Base-by-base conservation (phyloP, 225 moss, liverwort and hornwort genomes). In the Marchantia paleacea region DNA sequence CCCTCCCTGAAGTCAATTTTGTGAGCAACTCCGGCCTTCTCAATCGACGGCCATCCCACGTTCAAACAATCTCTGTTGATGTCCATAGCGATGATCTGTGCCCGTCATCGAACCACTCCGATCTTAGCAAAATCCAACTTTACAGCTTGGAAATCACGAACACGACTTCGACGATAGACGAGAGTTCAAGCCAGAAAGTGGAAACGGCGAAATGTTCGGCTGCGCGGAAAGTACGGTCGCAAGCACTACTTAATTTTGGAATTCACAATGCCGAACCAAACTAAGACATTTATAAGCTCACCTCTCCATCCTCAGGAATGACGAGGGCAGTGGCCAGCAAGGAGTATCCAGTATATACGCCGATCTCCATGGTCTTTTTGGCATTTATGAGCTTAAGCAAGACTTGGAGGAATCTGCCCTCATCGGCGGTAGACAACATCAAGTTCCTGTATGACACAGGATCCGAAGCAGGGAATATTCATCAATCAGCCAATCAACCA, bases 341-440 rank as follows among this genome's bases (percentile, higher is more conserved):
- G 0, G 96, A 97, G 75, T 97, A 97, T 20, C 94, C 96, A 14
- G 96, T 97, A 82, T 93, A 97, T 31, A 94, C 94, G 18, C 94
- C 96, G 15, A 97, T 84, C 82, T 94, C 96, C 18, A 94, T 84
- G 12, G 96, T 97, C 84, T 89, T 93, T 79, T 92, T 93, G 10
- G 96, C 96, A 73, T 90, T 90, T 86, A 97, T 92, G 68, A 97
- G 91, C 82, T 92, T 93, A 75, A 97, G 85, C 15, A 97, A 81
- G 73, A 97, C 86, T 89, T 92, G 91, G 55, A 97, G 79, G 72
- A 97, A 93, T 81, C 92, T 92, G 2, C 94, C 96, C 80, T 97
- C 94, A 78, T 97, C 96, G 54, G 96, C 94, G 13, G 94, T 81
- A 7, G 92, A 91, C 26, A 94, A 88, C 96, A 96, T 94, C 87